Base-by-base conservation (phyloP, 2,329 filamentous ascomycete genomes). In the Herpotrichia juniperi region DNA sequence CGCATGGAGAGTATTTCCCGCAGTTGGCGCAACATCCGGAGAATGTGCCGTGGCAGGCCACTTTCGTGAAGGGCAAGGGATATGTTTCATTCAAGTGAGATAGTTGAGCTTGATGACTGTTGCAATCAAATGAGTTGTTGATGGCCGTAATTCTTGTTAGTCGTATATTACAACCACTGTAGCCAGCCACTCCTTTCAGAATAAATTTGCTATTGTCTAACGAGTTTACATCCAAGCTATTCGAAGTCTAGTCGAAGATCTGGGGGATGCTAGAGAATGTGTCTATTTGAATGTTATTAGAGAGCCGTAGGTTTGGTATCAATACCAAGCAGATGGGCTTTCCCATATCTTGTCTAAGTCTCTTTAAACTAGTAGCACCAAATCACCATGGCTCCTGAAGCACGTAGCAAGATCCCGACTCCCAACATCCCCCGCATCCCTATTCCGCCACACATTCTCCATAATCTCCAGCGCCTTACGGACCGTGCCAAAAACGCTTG, bases 21-120 rank as follows among this genome's bases (percentile, higher is more conserved):
- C 52, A 71, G 44, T 55, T 75, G 53, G 70, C 64, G 10, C 58
- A 56, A 19, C 51, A 60, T 16, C 54, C 60, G 35, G 60, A 45
- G 8, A 55, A 61, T 50, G 54, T 71, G 17, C 71, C 71, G 9
- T 74, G 71, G 72, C 50, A 67, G 16, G 69, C 69, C 16, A 75
- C 69, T 0, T 74, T 74, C 43, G 71, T 73, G 19, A 69, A 72
- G 53, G 71, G 52, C 30, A 61, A 72, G 56, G 71, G 72, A 1
- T 74, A 74, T 54, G 56, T 58, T 19, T 31, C 56, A 34, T 61
- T 59, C 34, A 40, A 47, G 35, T 37, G 17, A 21, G 5, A 37
- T 21, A n/a, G 19, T 37, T 14, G 16, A 37, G 14, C 14, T 42
- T n/a, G n/a, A n/a, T n/a, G n/a, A n/a, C n/a, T n/a, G n/a, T n/a